phyloP scores from a whole-genome alignment of 768 basidiomycete species.

The Suillus discolor region DNA sequence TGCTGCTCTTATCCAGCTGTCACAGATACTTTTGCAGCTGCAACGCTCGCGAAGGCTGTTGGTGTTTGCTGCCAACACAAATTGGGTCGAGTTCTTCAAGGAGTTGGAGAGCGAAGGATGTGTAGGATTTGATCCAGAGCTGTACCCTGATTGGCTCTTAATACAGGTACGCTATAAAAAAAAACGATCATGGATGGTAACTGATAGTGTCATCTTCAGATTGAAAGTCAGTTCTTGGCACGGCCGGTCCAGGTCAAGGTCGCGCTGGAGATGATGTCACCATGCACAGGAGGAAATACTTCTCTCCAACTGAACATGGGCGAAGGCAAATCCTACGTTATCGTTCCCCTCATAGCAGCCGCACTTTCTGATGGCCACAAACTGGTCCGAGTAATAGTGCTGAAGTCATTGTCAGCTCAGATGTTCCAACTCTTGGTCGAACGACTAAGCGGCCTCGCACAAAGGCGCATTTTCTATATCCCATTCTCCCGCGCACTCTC shows the following conservation, averaged over 20 bases:
- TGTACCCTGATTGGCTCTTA: constrained; percentile 14
- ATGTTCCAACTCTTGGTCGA: constrained; percentile 53
- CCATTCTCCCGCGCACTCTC: too few relatives aligned
- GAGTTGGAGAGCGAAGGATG: constrained; percentile 12
- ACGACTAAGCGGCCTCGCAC: constrained; percentile 44
- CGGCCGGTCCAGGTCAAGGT: constrained; percentile 46
- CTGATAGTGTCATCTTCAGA: constrained; percentile 29
- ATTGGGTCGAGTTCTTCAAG: constrained; percentile 10
- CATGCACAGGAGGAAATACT: constrained; percentile 37
- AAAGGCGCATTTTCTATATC: too few relatives aligned
- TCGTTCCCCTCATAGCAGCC: constrained; percentile 46
- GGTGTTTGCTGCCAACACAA: constrained; percentile 17
- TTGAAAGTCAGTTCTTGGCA: constrained; percentile 45
- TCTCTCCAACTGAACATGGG: constrained; percentile 60
- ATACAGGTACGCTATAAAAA: constrained; percentile 12
- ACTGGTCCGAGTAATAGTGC: constrained; percentile 50
- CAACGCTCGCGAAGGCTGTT: constrained; percentile 37
- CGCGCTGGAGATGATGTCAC: constrained; percentile 50
- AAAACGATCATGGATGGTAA: background rate
- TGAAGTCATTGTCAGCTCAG: constrained; percentile 48
- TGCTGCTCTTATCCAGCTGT: constrained; percentile 27
- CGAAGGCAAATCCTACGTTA: constrained; percentile 53
- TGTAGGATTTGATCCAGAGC: background rate
- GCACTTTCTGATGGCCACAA: constrained; percentile 44
- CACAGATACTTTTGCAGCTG: constrained; percentile 26